Percentiles rank a stretch among this genome's conserved stretches.
phyloP scores from a whole-genome alignment of 2,329 filamentous ascomycete genomes.

The Alternaria gansuensis region DNA sequence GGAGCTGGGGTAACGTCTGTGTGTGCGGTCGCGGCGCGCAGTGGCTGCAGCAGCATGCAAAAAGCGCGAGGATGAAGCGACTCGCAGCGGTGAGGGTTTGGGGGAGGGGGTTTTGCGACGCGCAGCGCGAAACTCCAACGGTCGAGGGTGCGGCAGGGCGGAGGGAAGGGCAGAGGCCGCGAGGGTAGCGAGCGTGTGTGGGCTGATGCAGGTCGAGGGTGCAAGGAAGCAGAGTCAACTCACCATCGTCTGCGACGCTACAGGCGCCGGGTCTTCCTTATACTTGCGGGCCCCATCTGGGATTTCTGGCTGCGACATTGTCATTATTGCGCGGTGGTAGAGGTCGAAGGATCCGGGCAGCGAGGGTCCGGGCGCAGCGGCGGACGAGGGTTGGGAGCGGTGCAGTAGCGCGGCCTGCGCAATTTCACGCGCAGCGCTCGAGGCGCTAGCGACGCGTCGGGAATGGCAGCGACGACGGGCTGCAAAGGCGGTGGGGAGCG shows the following conservation, averaged over 20 bases:
- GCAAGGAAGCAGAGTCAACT: conserved; percentile 53
- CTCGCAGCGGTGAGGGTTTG: conserved; percentile 38
- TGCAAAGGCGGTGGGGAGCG: conserved; percentile 31
- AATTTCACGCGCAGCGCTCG: conserved; percentile 46
- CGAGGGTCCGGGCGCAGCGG: conserved; percentile 42
- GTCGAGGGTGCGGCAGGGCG: conserved; percentile 38
- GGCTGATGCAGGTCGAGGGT: conserved; percentile 28
- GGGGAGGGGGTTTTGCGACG: conserved; percentile 32
- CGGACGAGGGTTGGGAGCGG: conserved; percentile 40
- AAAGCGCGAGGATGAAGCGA: conserved; percentile 48
- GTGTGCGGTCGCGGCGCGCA: conserved; percentile 51
- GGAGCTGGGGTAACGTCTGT: conserved; percentile 45
- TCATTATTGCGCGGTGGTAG: conserved; percentile 50
- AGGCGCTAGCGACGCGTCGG: conserved; percentile 25
- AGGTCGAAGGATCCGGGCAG: conserved; percentile 46
- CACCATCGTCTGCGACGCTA: conserved; percentile 55
- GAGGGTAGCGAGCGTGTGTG: conserved; percentile 35
- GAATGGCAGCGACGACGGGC: conserved; percentile 21
- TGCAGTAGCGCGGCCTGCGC: conserved; percentile 53
- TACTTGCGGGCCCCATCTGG: conserved; percentile 55
- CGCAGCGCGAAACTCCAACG: conserved; percentile 44
- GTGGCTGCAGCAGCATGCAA: conserved; percentile 53
- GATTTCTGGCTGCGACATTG: conserved; percentile 54
- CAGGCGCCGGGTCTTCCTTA: conserved; percentile 57
- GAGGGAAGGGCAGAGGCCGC: conserved; percentile 16